These are phyloP conservation scores for Combretum micranthum DNA, from an alignment of 345 rosid species.

Conservation along the genomic window DNA sequence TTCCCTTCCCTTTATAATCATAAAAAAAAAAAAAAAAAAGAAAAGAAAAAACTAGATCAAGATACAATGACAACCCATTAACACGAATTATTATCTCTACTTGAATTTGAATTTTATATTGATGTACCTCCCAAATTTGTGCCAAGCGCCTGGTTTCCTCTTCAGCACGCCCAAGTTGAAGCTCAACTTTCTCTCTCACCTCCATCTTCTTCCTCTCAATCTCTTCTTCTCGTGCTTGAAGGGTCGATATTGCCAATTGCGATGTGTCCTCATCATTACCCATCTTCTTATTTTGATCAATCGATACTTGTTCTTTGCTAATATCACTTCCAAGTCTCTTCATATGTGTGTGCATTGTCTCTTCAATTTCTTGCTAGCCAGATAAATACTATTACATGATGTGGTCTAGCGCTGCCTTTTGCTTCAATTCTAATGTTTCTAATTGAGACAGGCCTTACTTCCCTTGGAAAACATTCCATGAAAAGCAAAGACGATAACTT, in stretches of 20 bases:
- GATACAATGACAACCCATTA: too few species aligned
- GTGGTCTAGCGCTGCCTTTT: neutral
- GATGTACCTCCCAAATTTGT: constrained; percentile 66
- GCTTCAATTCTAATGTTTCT: constrained; percentile 25
- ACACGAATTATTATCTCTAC: too few species aligned
- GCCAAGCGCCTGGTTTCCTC: constrained; percentile 67
- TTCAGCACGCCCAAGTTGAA: constrained; percentile 59
- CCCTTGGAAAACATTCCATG: constrained; percentile 19
- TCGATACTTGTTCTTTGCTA: constrained; percentile 35
- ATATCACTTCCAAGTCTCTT: too few species aligned
- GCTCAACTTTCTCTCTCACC: constrained; percentile 62
- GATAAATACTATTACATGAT: neutral
- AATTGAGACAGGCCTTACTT: constrained; percentile 36
- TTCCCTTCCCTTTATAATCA: too few species aligned
- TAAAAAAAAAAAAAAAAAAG: neutral
- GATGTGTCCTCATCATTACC: constrained; percentile 27
- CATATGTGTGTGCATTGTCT: too few species aligned
- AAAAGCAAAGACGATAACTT: constrained; percentile 11
- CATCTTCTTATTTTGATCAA: constrained; percentile 41
- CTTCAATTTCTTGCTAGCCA: neutral
- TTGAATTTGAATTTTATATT: too few species aligned
- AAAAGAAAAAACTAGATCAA: neutral
- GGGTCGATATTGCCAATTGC: constrained; percentile 40
- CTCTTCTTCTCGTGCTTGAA: constrained; percentile 78
- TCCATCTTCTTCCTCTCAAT: constrained; percentile 68